Evolutionary conservation across 257 asterid genomes (phyloP), one percentile per base, ranked within the genome.

Genomic region (Misopates orontium): DNA sequence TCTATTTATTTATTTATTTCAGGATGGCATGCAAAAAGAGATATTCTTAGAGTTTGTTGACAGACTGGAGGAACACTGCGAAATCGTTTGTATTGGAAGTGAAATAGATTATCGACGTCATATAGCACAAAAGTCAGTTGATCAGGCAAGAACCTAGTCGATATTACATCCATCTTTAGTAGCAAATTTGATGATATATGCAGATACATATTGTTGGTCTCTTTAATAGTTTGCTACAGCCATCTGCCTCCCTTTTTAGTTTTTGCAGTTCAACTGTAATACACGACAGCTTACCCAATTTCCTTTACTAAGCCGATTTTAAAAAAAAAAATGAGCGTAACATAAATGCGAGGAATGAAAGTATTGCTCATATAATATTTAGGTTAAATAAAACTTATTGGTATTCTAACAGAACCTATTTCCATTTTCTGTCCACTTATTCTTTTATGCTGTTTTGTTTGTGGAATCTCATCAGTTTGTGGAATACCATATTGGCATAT

Each of bases 11-110:
- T n/a, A n/a, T 57, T 62, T 20, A 60, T 57, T 74, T 48, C 85
- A 93, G 99, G 99, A 93, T 78, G 99, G 99, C 64, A 93, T 93
- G 99, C 99, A 93, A 71, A 88, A 77, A 64, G 99, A 93, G 71
- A 90, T 93, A 63, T 93, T 93, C 68, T 79, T 83, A 25, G 89
- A 87, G 76, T 79, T 93, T 54, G 63, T 93, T 21, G 76, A 66
- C 40, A 84, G 73, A 68, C 66, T 93, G 76, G 95, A 86, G 70
- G 80, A 86, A 55, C 99, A 93, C 72, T 84, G 91, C 69, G 85
- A 86, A 69, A 80, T 58, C 78, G 74, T 86, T 68, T 80, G 83
- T 22, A 88, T 93, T 69, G 97, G 99, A 69, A 87, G 91, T 69
- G 99, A 93, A 78, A 83, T 90, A 64, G 99, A 93, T 71, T 93